These are phyloP conservation scores for Tetradesmus lagerheimii DNA, from an alignment of 139 green algal species.

Conservation along the genomic window DNA sequence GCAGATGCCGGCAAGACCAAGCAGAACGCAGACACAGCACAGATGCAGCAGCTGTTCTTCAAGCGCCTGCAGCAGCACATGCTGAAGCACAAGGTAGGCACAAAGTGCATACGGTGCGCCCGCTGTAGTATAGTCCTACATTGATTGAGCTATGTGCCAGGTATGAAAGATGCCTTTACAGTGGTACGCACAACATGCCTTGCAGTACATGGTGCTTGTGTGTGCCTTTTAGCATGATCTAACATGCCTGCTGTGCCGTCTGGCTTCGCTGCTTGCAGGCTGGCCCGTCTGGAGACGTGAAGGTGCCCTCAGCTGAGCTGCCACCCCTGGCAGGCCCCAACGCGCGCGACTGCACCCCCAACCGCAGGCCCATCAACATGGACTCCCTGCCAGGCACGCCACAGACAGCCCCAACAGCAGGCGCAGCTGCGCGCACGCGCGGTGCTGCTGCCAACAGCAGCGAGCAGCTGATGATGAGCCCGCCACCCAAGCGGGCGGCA, in stretches of 20 bases:
- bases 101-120: too few relatives aligned
- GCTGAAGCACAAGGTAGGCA: not conserved
- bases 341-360: conserved; percentile 40
- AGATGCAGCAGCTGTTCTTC: conserved; percentile 41
- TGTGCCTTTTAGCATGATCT: not conserved
- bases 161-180: too few relatives aligned
- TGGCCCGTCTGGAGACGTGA: not conserved
- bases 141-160: too few relatives aligned
- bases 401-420: conserved; percentile 28
- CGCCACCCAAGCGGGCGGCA: conserved; percentile 32
- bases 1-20: not conserved
- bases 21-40: not conserved
- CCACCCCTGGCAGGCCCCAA: conserved; percentile 14
- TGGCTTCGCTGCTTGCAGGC: not conserved
- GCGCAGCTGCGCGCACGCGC: not conserved
- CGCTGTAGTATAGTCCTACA: too few relatives aligned
- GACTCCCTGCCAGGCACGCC: conserved; percentile 41
- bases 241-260: not conserved
- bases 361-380: not conserved
- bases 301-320: conserved; percentile 37
- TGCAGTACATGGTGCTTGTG: too few relatives aligned
- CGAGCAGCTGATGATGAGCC: conserved; percentile 18
- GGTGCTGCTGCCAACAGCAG: not conserved
- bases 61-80: conserved; percentile 16
- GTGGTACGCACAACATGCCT: too few relatives aligned